Evolutionary conservation across 1,284 basidiomycete species (phyloP).

Genomic region (Trichosporon sp.): DNA sequence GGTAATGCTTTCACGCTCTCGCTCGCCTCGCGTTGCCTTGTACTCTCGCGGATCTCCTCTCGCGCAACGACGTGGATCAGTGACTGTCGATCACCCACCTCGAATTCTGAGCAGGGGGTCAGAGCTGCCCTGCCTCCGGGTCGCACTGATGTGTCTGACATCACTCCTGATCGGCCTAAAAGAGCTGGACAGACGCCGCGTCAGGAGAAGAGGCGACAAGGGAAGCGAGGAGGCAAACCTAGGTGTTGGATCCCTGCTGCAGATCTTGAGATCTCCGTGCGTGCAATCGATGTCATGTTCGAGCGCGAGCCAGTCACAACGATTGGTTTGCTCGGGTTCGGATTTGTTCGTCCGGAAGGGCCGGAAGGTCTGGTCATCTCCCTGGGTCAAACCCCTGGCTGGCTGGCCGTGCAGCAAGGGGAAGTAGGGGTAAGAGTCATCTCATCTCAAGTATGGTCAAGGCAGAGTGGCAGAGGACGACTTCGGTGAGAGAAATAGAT

Average conservation of each 20-base stretch:
- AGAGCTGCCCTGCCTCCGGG: neutral
- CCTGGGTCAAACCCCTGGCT: neutral
- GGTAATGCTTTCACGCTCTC: no score
- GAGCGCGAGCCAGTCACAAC: neutral
- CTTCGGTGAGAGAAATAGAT: neutral
- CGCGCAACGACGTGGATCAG: no score
- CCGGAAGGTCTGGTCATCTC: neutral
- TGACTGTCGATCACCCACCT: no score
- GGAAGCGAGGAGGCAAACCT: neutral
- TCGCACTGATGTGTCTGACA: neutral
- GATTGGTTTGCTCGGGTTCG: neutral
- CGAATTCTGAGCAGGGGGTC: no score
- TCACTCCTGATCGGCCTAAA: neutral
- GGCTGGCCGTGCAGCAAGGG: neutral
- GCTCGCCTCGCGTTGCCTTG: no score
- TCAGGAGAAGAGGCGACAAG: neutral
- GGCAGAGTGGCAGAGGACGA: neutral
- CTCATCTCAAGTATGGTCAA: neutral
- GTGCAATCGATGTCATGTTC: neutral
- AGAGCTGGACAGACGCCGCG: neutral
- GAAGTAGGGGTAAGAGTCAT: neutral
- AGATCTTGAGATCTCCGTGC: neutral
- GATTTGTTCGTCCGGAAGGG: neutral
- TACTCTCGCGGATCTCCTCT: no score
- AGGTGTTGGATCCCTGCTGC: neutral